These are phyloP conservation scores for Calycina marina DNA, from an alignment of 2,329 filamentous ascomycete species.

Conservation along the genomic window DNA sequence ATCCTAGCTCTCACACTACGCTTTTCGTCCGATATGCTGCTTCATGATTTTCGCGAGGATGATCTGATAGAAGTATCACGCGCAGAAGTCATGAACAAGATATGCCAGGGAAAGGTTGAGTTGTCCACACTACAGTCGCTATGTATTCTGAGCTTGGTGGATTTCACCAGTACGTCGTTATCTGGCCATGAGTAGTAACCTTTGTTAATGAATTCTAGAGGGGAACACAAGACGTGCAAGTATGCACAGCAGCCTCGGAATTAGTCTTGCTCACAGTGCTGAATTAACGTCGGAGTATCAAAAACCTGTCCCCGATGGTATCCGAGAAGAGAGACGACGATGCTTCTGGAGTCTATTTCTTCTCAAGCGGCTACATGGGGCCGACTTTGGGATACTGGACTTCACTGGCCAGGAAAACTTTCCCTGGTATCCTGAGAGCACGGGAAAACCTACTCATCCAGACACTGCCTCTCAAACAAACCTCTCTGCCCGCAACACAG, in stretches of 20 bases:
- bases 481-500: conserved; percentile 15
- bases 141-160: conserved; percentile 25
- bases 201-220: conserved; percentile 18
- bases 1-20: conserved; percentile 28
- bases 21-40: conserved; percentile 24
- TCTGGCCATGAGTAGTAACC: background rate
- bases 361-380: conserved; percentile 21
- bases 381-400: conserved; percentile 27
- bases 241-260: conserved; percentile 29
- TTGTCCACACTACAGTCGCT: conserved; percentile 27
- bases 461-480: conserved; percentile 1
- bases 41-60: conserved; percentile 16
- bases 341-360: conserved; percentile 24
- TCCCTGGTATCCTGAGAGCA: conserved; percentile 26
- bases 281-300: conserved; percentile 26
- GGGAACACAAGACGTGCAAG: conserved; percentile 30
- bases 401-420: conserved; percentile 23
- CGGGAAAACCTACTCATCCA: conserved; percentile 10
- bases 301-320: conserved; percentile 5
- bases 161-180: conserved; percentile 23
- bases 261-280: conserved; percentile 30
- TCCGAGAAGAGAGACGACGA: conserved; percentile 20
- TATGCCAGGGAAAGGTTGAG: conserved; percentile 24
- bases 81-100: conserved; percentile 21
- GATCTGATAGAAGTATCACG: conserved; percentile 25